Evolutionary conservation across 768 basidiomycete species (phyloP).

Genomic region (Macrolepiota fuliginosa): DNA sequence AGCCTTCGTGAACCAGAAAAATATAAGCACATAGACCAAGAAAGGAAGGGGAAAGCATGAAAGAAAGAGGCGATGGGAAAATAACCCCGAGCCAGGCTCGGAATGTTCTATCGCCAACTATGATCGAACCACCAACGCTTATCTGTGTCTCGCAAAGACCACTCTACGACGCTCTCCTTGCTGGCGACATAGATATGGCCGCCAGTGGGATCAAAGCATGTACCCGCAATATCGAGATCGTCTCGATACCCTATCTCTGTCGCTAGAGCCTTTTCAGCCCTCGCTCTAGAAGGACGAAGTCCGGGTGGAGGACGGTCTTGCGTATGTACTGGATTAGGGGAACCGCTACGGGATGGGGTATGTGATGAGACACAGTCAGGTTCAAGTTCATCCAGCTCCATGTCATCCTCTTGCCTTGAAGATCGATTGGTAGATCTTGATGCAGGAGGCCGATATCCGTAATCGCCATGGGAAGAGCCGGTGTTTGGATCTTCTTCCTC

Average conservation of each 20-base stretch:
- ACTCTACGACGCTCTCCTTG: constrained; percentile 16
- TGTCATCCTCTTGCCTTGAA: constrained; percentile 28
- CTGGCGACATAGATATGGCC: constrained; percentile 29
- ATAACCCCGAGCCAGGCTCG: background rate
- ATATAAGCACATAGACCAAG: background rate
- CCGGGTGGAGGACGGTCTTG: background rate
- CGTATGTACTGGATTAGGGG: constrained; percentile 29
- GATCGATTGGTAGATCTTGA: constrained; percentile 11
- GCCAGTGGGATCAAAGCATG: constrained; percentile 31
- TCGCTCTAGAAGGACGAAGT: background rate
- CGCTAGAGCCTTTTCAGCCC: constrained; percentile 1
- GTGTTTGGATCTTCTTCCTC: constrained; percentile 25
- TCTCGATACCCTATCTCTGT: constrained; percentile 18
- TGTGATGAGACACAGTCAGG: constrained; percentile 54
- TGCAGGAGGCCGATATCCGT: constrained; percentile 22
- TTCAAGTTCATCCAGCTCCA: constrained; percentile 53
- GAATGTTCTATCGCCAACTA: constrained; percentile 34
- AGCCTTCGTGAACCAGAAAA: background rate
- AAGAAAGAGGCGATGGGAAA: background rate
- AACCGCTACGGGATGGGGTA: constrained; percentile 28
- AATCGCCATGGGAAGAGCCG: constrained; percentile 27
- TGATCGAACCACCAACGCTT: constrained; percentile 71
- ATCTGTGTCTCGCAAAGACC: constrained; percentile 55
- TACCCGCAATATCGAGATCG: constrained; percentile 28
- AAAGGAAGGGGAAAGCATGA: background rate